A percentile compares a stretch with the other conserved stretches of the same genome.
phyloP scores from a whole-genome alignment of 176 grass and related monocot genomes.

The Pontederia paniculata region DNA sequence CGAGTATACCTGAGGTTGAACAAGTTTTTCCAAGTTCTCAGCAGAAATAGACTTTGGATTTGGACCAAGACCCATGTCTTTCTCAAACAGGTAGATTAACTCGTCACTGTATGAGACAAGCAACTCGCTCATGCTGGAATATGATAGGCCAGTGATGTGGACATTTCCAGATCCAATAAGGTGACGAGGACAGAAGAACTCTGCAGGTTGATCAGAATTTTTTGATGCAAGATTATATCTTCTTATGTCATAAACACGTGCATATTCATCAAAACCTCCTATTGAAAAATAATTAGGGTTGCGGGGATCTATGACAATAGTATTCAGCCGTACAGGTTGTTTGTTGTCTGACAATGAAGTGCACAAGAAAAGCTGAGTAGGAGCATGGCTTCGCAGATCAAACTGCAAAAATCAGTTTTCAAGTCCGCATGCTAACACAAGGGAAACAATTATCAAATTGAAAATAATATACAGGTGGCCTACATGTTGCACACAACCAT shows the following conservation, averaged over 20 bases:
- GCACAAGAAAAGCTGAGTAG: conserved; percentile 65
- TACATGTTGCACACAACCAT: conserved; percentile 82
- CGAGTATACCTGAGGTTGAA: conserved; percentile 39
- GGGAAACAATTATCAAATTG: conserved; percentile 11
- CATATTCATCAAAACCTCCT: conserved; percentile 68
- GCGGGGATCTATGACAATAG: conserved; percentile 55
- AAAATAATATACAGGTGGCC: neutral
- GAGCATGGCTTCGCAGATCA: conserved; percentile 50
- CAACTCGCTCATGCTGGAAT: conserved; percentile 55
- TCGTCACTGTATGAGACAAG: conserved; percentile 82
- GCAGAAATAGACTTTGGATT: conserved; percentile 24
- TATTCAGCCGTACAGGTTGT: conserved; percentile 39
- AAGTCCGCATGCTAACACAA: conserved; percentile 9
- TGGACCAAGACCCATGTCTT: conserved; percentile 47
- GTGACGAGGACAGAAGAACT: conserved; percentile 61
- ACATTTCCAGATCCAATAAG: conserved; percentile 38
- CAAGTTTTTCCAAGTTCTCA: conserved; percentile 27
- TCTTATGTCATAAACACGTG: conserved; percentile 62
- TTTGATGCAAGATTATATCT: conserved; percentile 31
- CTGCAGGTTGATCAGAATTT: conserved; percentile 33
- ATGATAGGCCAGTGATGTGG: conserved; percentile 59
- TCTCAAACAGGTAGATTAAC: conserved; percentile 58
- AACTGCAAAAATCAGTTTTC: conserved; percentile 40
- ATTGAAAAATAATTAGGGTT: conserved; percentile 58
- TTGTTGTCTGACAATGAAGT: conserved; percentile 42